These are phyloP conservation scores for Botryobasidium botryosum DNA, from an alignment of 768 basidiomycete species.

Conservation along the genomic window DNA sequence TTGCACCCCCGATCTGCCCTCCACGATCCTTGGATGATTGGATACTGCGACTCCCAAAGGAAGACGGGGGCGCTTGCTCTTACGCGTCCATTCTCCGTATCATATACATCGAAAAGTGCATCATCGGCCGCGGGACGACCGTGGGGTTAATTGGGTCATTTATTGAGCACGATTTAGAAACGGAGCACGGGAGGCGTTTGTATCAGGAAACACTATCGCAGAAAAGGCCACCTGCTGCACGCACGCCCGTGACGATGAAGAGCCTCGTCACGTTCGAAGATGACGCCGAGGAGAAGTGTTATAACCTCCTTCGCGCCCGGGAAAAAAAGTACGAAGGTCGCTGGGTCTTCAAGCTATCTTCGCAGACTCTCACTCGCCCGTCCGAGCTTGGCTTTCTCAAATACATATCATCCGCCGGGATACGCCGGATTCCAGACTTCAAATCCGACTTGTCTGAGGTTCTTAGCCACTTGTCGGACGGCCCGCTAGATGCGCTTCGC, in stretches of 20 bases:
- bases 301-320: not conserved
- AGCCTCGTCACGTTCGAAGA: too few species aligned
- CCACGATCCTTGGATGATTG: not conserved
- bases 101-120: not conserved
- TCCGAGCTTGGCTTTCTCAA: not conserved
- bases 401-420: not conserved
- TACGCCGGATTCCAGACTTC: not conserved
- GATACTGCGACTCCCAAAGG: too few species aligned
- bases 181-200: too few species aligned
- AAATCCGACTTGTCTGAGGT: too few species aligned
- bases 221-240: too few species aligned
- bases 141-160: too few species aligned
- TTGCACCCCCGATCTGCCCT: not conserved
- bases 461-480: not conserved
- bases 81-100: too few species aligned
- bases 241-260: too few species aligned
- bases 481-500: not conserved
- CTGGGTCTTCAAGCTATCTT: not conserved
- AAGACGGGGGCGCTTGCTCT: too few species aligned
- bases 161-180: too few species aligned
- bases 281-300: not conserved
- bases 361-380: not conserved
- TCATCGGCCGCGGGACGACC: constrained; percentile 1
- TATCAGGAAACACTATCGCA: too few species aligned
- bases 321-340: not conserved